phyloP scores from a whole-genome alignment of 257 asterid genomes.

The Fraxinus cuspidata region DNA sequence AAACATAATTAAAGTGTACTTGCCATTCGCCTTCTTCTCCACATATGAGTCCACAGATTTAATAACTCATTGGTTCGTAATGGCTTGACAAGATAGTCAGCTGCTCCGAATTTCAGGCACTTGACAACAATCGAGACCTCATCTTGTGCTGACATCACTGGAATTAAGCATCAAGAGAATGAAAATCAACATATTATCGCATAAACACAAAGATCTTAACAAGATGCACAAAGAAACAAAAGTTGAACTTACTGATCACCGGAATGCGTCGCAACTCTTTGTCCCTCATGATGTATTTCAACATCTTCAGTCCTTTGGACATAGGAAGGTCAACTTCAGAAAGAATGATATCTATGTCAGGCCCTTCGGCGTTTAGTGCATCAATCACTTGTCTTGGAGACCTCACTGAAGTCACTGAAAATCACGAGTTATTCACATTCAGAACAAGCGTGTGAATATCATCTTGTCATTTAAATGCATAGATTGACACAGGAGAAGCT shows the following conservation, averaged over 20 bases:
- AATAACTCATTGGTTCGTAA: conserved; percentile 40
- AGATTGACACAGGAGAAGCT: background rate
- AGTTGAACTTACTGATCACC: conserved; percentile 56
- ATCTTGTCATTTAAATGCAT: background rate
- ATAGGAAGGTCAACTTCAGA: conserved; percentile 56
- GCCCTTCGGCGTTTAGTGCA: conserved; percentile 49
- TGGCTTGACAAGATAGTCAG: conserved; percentile 76
- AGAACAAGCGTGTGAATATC: background rate
- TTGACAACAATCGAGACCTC: conserved; percentile 51
- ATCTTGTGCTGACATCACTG: conserved; percentile 54
- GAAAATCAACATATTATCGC: background rate
- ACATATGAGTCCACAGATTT: conserved; percentile 75
- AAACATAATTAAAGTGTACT: conserved; percentile 22
- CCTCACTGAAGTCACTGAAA: conserved; percentile 59
- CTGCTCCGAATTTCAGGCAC: conserved; percentile 68
- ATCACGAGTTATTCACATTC: background rate
- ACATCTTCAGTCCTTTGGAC: conserved; percentile 46
- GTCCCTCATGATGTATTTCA: conserved; percentile 55
- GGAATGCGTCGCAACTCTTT: conserved; percentile 49
- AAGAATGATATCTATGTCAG: conserved; percentile 53
- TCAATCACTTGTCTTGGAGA: conserved; percentile 44
- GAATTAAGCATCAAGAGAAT: background rate
- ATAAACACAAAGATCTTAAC: background rate
- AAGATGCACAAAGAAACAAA: background rate
- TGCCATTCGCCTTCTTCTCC: conserved; percentile 96